phyloP scores from a whole-genome alignment of 345 rosid genomes.

The Carallia brachiata region DNA sequence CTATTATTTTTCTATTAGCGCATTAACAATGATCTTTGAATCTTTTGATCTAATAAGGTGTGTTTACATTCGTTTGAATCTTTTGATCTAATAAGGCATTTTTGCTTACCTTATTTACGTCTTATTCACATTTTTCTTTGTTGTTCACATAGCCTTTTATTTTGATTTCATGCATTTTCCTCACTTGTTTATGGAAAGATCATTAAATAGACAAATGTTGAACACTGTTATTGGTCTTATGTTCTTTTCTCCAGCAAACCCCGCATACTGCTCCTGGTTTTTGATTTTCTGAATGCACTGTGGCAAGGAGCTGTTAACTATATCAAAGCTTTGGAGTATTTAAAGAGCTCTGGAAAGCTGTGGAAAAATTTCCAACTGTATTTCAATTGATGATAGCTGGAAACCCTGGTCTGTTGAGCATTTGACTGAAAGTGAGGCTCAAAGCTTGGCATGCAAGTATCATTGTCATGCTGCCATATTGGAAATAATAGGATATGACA shows the following conservation, averaged over 20 bases:
- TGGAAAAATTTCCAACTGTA: slow-evolving; percentile 63
- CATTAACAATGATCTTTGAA: not conserved
- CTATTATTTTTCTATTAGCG: not conserved
- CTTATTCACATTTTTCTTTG: too few species aligned
- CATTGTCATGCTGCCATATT: slow-evolving; percentile 66
- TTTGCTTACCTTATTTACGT: too few species aligned
- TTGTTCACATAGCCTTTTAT: too few species aligned
- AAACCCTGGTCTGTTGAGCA: slow-evolving; percentile 39
- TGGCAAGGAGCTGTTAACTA: slow-evolving; percentile 93
- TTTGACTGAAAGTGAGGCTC: slow-evolving; percentile 41
- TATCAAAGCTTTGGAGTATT: slow-evolving; percentile 43
- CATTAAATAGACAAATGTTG: not conserved
- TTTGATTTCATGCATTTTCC: too few species aligned
- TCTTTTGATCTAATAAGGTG: not conserved
- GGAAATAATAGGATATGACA: slow-evolving; percentile 75
- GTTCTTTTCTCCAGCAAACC: slow-evolving; percentile 56
- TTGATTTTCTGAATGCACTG: slow-evolving; percentile 72
- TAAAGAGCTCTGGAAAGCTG: slow-evolving; percentile 53
- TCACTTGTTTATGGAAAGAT: not conserved
- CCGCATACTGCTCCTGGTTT: slow-evolving; percentile 45
- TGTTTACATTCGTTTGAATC: too few species aligned
- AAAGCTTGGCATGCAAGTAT: slow-evolving; percentile 46
- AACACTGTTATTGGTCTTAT: slow-evolving; percentile 3
- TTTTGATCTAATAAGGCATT: too few species aligned
- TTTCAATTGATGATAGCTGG: slow-evolving; percentile 37